A percentile compares a stretch with the other conserved stretches of the same genome.
phyloP scores from a whole-genome alignment of 768 basidiomycete genomes.

The Phylloporus sp. region DNA sequence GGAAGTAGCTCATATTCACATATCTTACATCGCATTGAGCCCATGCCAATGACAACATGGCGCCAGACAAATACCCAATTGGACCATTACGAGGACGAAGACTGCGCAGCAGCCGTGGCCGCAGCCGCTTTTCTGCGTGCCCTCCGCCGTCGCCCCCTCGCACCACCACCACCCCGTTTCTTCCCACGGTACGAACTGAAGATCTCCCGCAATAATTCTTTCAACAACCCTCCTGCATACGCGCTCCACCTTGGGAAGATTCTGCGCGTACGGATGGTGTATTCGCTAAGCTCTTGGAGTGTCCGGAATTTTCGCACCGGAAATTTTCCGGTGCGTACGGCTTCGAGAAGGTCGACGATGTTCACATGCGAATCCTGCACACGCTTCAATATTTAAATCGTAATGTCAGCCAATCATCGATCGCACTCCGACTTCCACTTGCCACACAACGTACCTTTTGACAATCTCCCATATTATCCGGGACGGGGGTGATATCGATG shows the following conservation, averaged over 20 bases:
- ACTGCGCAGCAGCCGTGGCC: background rate
- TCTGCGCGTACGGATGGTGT: conserved; percentile 18
- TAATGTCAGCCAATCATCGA: background rate
- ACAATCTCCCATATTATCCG: conserved; percentile 16
- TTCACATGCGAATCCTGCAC: conserved; percentile 32
- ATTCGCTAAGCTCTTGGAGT: conserved; percentile 22
- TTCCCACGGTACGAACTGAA: conserved; percentile 13
- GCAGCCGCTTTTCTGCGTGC: conserved; percentile 4
- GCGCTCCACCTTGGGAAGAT: conserved; percentile 30
- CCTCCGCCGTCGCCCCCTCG: conserved; percentile 15
- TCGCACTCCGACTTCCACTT: background rate
- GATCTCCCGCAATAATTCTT: conserved; percentile 29
- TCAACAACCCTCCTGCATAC: conserved; percentile 29
- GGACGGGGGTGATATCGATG: conserved; percentile 21
- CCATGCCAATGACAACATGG: no score
- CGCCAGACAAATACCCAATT: no score
- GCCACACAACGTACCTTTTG: conserved; percentile 6
- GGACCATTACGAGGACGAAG: background rate
- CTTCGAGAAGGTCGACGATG: conserved; percentile 32
- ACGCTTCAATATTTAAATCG: background rate
- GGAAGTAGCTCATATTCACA: no score
- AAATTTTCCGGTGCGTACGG: conserved; percentile 3
- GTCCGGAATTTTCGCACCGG: conserved; percentile 24
- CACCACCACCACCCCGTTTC: conserved; percentile 20
- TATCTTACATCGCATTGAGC: no score